A percentile compares a stretch with the other conserved stretches of the same genome.
Evolutionary conservation across 805 yeast species (phyloP).

Genomic region (Suhomyces pyralidae): DNA sequence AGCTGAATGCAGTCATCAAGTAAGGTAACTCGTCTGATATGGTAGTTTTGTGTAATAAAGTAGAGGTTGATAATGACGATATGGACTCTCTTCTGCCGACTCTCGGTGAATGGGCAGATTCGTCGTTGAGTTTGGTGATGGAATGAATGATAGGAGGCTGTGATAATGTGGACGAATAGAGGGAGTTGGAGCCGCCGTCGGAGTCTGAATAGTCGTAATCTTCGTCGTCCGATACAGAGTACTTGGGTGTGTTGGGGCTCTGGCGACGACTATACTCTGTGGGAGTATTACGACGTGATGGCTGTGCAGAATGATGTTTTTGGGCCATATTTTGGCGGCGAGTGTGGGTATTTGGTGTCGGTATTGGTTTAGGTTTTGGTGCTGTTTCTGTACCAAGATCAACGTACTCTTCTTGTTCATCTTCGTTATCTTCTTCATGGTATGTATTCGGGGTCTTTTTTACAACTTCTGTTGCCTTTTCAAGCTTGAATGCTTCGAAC

Average conservation of each 20-base stretch:
- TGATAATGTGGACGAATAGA: constrained; percentile 18
- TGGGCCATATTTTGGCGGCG: neutral
- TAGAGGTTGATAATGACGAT: constrained; percentile 30
- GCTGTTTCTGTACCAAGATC: neutral
- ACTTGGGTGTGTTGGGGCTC: constrained; percentile 3
- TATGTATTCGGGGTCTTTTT: neutral
- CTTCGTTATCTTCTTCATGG: neutral
- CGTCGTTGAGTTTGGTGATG: constrained; percentile 24
- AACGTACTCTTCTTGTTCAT: constrained; percentile 3
- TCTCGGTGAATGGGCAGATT: constrained; percentile 1
- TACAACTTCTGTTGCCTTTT: constrained; percentile 22
- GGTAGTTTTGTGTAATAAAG: constrained; percentile 48
- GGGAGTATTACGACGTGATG: neutral
- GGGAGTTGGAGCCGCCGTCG: constrained; percentile 22
- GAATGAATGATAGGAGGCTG: constrained; percentile 40
- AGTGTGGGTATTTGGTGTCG: constrained; percentile 1
- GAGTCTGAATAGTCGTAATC: constrained; percentile 25
- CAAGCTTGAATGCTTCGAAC: constrained; percentile 54
- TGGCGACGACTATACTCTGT: constrained; percentile 3
- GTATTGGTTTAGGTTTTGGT: constrained; percentile 3
- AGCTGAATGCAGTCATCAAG: constrained; percentile 62
- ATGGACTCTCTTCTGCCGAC: constrained; percentile 24
- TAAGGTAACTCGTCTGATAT: constrained; percentile 64
- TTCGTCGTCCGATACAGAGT: constrained; percentile 11
- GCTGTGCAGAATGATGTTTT: neutral